Percentiles rank a stretch among this genome's conserved stretches.
Conservation (phyloP, 2,329 filamentous ascomycete genomes). For the Beauveria varroae region DNA sequence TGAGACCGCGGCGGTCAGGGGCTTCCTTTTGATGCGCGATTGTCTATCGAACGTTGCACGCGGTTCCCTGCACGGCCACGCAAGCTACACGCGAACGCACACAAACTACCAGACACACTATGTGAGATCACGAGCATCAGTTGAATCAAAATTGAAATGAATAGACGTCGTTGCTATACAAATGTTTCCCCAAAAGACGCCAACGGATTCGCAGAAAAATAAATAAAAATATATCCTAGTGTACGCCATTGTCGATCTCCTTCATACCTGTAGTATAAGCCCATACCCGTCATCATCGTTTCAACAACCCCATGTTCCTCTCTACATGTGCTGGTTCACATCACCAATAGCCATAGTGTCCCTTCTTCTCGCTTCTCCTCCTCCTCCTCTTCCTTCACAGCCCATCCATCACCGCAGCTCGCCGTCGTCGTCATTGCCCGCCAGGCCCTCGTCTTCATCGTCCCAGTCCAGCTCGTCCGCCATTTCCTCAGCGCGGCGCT, state of each 20-base stretch:
- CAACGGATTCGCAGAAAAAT: neutral
- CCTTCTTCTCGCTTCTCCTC: no score
- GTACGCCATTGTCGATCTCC: neutral
- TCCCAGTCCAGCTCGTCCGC: constrained; percentile 53
- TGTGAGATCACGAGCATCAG: no score
- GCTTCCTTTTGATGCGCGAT: no score
- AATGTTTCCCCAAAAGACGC: neutral
- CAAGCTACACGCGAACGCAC: no score
- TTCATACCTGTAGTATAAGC: neutral
- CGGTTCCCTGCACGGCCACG: no score
- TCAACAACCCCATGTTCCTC: neutral
- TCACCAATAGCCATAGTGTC: neutral
- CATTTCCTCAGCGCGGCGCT: constrained; percentile 47
- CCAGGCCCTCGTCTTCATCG: constrained; percentile 44
- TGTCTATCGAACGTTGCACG: no score
- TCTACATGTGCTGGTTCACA: neutral
- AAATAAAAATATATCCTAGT: neutral
- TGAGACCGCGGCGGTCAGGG: no score
- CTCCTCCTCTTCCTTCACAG: no score
- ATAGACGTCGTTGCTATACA: no score
- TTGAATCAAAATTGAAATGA: neutral
- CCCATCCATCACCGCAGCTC: constrained; percentile 35
- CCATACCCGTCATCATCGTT: neutral
- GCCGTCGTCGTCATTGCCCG: constrained; percentile 37
- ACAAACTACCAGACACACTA: no score